phyloP scores from a whole-genome alignment of 805 yeast species.

The Ogataea corticis region DNA sequence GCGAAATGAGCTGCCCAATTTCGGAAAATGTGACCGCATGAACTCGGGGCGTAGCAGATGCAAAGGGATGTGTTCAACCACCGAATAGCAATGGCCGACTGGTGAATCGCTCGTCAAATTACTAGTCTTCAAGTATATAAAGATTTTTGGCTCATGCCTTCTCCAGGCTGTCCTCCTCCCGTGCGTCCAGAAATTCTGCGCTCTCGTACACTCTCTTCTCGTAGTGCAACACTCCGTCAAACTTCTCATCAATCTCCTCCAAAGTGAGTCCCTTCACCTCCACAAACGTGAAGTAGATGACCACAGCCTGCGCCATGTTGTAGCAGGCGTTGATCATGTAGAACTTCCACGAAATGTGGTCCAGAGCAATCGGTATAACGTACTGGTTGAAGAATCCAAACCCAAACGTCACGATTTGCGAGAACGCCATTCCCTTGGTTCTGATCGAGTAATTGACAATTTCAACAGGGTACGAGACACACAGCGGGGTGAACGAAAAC shows the following conservation, averaged over 20 bases:
- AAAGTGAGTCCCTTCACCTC: constrained; percentile 31
- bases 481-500: constrained; percentile 30
- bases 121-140: too few species aligned
- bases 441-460: constrained; percentile 27
- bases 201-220: constrained; percentile 2
- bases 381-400: constrained; percentile 30
- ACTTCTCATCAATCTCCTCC: constrained; percentile 32
- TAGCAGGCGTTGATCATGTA: constrained; percentile 29
- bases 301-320: constrained; percentile 22
- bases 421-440: constrained; percentile 30
- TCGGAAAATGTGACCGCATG: too few species aligned
- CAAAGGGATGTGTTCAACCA: too few species aligned
- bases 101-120: too few species aligned
- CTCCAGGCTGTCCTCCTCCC: constrained; percentile 4
- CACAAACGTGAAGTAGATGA: constrained; percentile 27
- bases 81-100: too few species aligned
- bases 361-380: constrained; percentile 34
- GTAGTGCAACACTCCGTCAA: constrained; percentile 26
- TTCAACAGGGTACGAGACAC: constrained; percentile 30
- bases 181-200: neutral
- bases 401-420: constrained; percentile 25
- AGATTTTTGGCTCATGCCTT: neutral
- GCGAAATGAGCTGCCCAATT: too few species aligned
- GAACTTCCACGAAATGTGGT: constrained; percentile 25
- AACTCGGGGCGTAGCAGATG: too few species aligned